These are phyloP conservation scores for Leishmania gerbilli DNA, from an alignment of 208 protist species.

Conservation along the genomic window DNA sequence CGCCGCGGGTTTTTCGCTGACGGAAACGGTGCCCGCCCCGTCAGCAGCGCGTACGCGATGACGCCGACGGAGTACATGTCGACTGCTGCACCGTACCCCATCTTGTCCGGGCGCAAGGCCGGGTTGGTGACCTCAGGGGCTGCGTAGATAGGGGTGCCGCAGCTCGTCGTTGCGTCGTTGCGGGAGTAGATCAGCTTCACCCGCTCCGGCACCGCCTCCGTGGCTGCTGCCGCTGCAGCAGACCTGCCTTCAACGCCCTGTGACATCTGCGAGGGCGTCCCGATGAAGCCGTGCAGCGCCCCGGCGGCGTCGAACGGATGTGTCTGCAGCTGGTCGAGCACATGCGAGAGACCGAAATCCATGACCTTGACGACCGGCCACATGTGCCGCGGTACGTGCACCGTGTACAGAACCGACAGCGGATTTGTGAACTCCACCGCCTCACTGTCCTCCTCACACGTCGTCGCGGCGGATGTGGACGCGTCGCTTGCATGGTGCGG, in stretches of 20 bases:
- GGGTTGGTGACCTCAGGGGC: slow-evolving; percentile 60
- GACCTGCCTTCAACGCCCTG: not conserved
- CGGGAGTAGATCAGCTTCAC: slow-evolving; percentile 35
- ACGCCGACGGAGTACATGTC: slow-evolving; percentile 78
- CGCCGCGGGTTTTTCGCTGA: slow-evolving; percentile 15
- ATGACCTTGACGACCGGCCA: slow-evolving; percentile 73
- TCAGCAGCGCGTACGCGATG: slow-evolving; percentile 58
- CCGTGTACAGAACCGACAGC: slow-evolving; percentile 46
- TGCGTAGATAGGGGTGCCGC: slow-evolving; percentile 74
- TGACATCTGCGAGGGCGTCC: not conserved
- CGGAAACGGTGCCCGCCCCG: slow-evolving; percentile 48
- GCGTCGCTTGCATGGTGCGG: not conserved
- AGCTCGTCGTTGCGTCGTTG: slow-evolving; percentile 59
- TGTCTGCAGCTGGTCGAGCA: slow-evolving; percentile 37
- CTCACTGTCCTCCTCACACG: not conserved
- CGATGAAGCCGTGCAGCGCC: not conserved
- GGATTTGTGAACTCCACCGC: slow-evolving; percentile 42
- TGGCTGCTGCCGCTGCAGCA: not conserved
- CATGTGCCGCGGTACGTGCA: slow-evolving; percentile 44
- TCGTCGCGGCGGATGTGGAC: not conserved
- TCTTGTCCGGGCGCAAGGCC: slow-evolving; percentile 30
- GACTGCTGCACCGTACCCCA: slow-evolving; percentile 67
- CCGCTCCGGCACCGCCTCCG: slow-evolving; percentile 15
- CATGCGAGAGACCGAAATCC: slow-evolving; percentile 71
- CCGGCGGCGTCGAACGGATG: slow-evolving; percentile 5